Evolutionary conservation across 2,329 filamentous ascomycete species (phyloP).

Genomic region (Aspergillaceae sp.): DNA sequence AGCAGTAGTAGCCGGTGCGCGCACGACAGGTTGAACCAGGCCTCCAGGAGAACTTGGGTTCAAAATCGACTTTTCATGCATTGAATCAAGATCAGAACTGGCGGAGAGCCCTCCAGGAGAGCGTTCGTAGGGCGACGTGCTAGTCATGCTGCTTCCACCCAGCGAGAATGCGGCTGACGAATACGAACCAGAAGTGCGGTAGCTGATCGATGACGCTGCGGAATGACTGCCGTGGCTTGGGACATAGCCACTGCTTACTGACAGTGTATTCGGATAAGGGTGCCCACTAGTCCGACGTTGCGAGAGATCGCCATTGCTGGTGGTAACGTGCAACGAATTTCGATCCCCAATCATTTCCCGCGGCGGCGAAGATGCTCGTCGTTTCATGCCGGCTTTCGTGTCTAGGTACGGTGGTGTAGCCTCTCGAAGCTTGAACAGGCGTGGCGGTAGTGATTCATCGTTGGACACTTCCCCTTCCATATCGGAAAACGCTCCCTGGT

Average conservation of each 20-base stretch:
- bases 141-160: constrained; percentile 56
- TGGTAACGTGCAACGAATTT: constrained; percentile 24
- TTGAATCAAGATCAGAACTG: constrained; percentile 46
- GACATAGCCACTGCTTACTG: constrained; percentile 47
- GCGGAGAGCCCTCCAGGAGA: constrained; percentile 48
- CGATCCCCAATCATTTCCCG: constrained; percentile 40
- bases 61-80: constrained; percentile 44
- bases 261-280: constrained; percentile 47
- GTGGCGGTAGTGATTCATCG: constrained; percentile 29
- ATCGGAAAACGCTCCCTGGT: constrained; percentile 49
- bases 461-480: constrained; percentile 33
- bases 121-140: constrained; percentile 53
- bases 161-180: constrained; percentile 54
- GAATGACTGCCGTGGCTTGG: constrained; percentile 54
- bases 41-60: constrained; percentile 41
- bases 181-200: constrained; percentile 52
- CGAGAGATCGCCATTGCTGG: constrained; percentile 44
- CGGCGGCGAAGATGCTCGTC: constrained; percentile 56
- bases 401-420: constrained; percentile 30
- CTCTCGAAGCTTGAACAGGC: constrained; percentile 32
- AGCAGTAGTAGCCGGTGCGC: constrained; percentile 27
- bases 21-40: constrained; percentile 29
- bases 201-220: constrained; percentile 54
- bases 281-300: constrained; percentile 47
- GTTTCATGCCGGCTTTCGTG: constrained; percentile 49